Conservation (phyloP, 2,329 filamentous ascomycete species). For the Fusarium scirpi region DNA sequence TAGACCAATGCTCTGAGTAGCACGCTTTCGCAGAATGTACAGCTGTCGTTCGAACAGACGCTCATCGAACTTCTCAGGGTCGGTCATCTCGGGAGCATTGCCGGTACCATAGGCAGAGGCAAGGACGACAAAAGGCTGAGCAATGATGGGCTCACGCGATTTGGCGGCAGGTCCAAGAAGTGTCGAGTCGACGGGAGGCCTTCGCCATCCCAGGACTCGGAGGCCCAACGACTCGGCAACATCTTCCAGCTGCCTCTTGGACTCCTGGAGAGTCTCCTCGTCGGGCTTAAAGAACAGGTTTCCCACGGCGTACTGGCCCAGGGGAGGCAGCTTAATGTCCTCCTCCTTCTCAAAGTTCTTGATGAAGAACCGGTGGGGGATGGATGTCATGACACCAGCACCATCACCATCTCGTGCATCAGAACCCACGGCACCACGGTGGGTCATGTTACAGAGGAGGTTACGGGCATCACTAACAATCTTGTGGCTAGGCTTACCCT, state of each 20-base stretch:
- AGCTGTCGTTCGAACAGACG: slow-evolving; percentile 91
- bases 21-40: slow-evolving; percentile 93
- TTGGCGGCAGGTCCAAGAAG: slow-evolving; percentile 92
- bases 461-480: slow-evolving; percentile 98
- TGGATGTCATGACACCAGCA: slow-evolving; percentile 99
- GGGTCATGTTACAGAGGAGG: slow-evolving; percentile 99
- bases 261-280: slow-evolving; percentile 87
- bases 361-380: slow-evolving; percentile 97
- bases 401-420: slow-evolving; percentile 98
- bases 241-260: slow-evolving; percentile 92
- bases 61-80: slow-evolving; percentile 85
- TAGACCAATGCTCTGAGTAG: slow-evolving; percentile 92
- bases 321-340: slow-evolving; percentile 85
- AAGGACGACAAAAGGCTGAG: slow-evolving; percentile 95
- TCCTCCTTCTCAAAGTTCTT: slow-evolving; percentile 97
- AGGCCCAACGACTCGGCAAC: slow-evolving; percentile 89
- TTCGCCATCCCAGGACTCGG: slow-evolving; percentile 94
- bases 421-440: slow-evolving; percentile 96
- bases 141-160: slow-evolving; percentile 93
- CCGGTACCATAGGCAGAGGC: slow-evolving; percentile 86
- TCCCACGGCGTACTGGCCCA: slow-evolving; percentile 94
- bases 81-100: slow-evolving; percentile 80
- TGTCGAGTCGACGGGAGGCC: slow-evolving; percentile 92
- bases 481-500: slow-evolving; percentile 96
- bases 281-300: slow-evolving; percentile 99